A percentile compares a stretch with the other conserved stretches of the same genome.
Evolutionary conservation across 139 green algal genomes (phyloP).

Genomic region (Chlorella vulgaris): DNA sequence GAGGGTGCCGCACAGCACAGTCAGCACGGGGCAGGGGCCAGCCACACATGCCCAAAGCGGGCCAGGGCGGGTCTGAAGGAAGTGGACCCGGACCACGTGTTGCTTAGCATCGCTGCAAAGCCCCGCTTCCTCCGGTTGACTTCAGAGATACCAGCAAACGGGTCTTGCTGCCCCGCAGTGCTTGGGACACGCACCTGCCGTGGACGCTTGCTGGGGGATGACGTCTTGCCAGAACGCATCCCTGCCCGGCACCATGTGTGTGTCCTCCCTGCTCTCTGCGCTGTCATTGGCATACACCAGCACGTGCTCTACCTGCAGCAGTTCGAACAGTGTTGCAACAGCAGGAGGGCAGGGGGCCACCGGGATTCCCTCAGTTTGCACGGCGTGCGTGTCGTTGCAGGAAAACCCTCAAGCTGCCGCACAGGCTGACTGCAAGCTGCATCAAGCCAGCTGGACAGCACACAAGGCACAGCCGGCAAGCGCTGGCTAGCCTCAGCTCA

Average conservation of each 20-base stretch:
- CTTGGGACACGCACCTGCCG: conserved; percentile 25
- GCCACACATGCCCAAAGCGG: background rate
- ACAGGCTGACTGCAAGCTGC: background rate
- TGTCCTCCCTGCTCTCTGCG: conserved; percentile 54
- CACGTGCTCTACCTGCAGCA: conserved; percentile 45
- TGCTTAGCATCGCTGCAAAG: too few species aligned
- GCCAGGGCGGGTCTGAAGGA: too few species aligned
- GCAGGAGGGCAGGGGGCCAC: too few species aligned
- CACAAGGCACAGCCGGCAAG: background rate
- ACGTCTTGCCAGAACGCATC: conserved; percentile 90
- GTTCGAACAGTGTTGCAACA: too few species aligned
- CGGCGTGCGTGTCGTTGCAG: too few species aligned
- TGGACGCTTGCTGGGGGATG: conserved; percentile 53
- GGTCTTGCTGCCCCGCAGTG: too few species aligned
- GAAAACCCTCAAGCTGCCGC: too few species aligned
- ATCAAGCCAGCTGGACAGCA: background rate
- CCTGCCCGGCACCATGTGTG: conserved; percentile 53
- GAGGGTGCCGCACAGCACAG: background rate
- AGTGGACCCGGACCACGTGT: too few species aligned
- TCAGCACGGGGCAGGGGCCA: background rate
- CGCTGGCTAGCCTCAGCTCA: background rate
- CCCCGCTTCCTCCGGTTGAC: too few species aligned
- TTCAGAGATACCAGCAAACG: background rate
- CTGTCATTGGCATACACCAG: conserved; percentile 82
- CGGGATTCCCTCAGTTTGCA: too few species aligned